A percentile compares a stretch with the other conserved stretches of the same genome.
Evolutionary conservation across 345 rosid species (phyloP).

Genomic region (Eucalyptus fibrosa): DNA sequence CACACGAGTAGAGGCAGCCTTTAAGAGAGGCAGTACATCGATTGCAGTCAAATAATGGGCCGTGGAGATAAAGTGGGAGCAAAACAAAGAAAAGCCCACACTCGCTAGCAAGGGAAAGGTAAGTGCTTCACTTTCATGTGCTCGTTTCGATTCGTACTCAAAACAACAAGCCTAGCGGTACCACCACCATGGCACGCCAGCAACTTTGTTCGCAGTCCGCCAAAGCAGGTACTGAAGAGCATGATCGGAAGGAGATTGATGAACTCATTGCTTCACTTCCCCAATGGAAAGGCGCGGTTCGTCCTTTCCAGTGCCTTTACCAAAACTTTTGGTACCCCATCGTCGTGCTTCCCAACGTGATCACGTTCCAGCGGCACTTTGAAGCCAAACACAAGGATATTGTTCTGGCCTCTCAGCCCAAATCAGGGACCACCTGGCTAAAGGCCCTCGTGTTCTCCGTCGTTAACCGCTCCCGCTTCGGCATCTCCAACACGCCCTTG

Average conservation of each 20-base stretch:
- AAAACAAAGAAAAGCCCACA: too few relatives aligned
- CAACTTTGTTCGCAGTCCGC: not conserved
- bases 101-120: too few relatives aligned
- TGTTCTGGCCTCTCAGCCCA: slow-evolving; percentile 4
- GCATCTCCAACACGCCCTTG: not conserved
- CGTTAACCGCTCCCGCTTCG: not conserved
- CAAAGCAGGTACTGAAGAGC: not conserved
- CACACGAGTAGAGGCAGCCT: too few relatives aligned
- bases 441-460: slow-evolving; percentile 5
- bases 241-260: not conserved
- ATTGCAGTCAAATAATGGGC: too few relatives aligned
- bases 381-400: not conserved
- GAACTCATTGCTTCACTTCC: not conserved
- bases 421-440: slow-evolving; percentile 26
- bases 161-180: too few relatives aligned
- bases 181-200: not conserved
- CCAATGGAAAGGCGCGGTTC: not conserved
- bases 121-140: not conserved
- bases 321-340: not conserved
- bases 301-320: not conserved
- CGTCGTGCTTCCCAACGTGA: not conserved
- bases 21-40: too few relatives aligned
- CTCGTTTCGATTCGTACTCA: not conserved
- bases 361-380: slow-evolving; percentile 5
- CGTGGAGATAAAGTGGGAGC: too few relatives aligned